These are phyloP conservation scores for Xylaria sp. DNA, from an alignment of 2,329 filamentous ascomycete genomes.

Conservation along the genomic window DNA sequence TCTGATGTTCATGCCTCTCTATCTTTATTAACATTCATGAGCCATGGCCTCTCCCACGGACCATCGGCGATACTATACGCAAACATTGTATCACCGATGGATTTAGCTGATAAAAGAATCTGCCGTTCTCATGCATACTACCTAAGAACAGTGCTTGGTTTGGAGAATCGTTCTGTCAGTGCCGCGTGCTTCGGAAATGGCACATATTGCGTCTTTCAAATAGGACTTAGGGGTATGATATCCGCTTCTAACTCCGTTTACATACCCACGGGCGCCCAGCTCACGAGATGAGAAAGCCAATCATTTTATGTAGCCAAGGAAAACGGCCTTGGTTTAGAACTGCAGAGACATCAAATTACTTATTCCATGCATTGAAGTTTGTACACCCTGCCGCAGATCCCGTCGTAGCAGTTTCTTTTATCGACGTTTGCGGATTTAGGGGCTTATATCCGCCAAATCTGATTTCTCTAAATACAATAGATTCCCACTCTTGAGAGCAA, in stretches of 20 bases:
- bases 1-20: not conserved
- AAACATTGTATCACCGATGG: constrained; percentile 25
- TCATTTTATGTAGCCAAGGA: not conserved
- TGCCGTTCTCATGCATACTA: not conserved
- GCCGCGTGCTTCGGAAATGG: not conserved
- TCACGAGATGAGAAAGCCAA: not conserved
- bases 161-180: not conserved
- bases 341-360: not conserved
- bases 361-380: not conserved
- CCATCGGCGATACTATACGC: constrained; percentile 12
- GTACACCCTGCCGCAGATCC: not conserved
- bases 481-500: not conserved
- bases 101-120: constrained; percentile 19
- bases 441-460: constrained; percentile 24
- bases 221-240: not conserved
- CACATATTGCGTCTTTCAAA: not conserved
- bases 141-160: not conserved
- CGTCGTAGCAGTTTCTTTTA: not conserved
- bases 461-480: not conserved
- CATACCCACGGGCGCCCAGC: not conserved
- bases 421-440: constrained; percentile 12
- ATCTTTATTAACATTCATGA: constrained; percentile 15
- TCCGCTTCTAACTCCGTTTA: constrained; percentile 4
- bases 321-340: not conserved
- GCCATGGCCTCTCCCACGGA: not conserved